Conservation (phyloP, 2,329 filamentous ascomycete genomes). For the Epichloe elymi region DNA sequence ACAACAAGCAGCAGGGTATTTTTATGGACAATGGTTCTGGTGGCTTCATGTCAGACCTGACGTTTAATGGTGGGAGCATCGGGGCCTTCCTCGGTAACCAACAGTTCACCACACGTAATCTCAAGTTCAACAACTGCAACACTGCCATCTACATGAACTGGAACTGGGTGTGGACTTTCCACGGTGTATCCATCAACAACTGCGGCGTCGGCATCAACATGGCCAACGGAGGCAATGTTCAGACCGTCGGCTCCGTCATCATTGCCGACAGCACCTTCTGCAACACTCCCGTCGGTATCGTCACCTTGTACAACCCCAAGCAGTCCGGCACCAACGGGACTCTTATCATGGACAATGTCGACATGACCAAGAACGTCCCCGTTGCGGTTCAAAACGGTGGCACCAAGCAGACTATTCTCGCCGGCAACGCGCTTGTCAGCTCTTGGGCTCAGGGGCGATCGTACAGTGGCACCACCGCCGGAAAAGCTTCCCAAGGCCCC, state of each 20-base stretch:
- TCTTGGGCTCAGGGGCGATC: conserved; percentile 72
- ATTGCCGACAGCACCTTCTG: conserved; percentile 69
- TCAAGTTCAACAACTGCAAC: conserved; percentile 69
- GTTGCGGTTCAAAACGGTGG: conserved; percentile 50
- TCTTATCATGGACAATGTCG: conserved; percentile 78
- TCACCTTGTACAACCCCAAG: conserved; percentile 54
- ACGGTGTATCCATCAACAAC: conserved; percentile 61
- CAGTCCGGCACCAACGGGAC: conserved; percentile 62
- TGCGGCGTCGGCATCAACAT: conserved; percentile 70
- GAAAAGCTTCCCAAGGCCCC: conserved; percentile 45
- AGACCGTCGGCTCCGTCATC: conserved; percentile 76
- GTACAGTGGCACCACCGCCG: conserved; percentile 39
- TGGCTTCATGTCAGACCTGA: conserved; percentile 71
- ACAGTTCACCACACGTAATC: conserved; percentile 74
- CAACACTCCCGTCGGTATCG: conserved; percentile 57
- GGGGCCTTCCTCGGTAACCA: conserved; percentile 75
- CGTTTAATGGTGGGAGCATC: conserved; percentile 69
- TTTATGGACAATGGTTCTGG: conserved; percentile 80
- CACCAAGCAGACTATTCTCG: conserved; percentile 47
- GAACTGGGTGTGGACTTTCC: conserved; percentile 81
- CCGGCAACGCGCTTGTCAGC: conserved; percentile 53
- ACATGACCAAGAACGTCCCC: conserved; percentile 56
- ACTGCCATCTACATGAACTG: conserved; percentile 83
- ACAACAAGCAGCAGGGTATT: conserved; percentile 61
- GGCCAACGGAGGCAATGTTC: conserved; percentile 45